A percentile compares a stretch with the other conserved stretches of the same genome.
phyloP scores from a whole-genome alignment of 2,329 filamentous ascomycete species.

The Aspergillus ustus region DNA sequence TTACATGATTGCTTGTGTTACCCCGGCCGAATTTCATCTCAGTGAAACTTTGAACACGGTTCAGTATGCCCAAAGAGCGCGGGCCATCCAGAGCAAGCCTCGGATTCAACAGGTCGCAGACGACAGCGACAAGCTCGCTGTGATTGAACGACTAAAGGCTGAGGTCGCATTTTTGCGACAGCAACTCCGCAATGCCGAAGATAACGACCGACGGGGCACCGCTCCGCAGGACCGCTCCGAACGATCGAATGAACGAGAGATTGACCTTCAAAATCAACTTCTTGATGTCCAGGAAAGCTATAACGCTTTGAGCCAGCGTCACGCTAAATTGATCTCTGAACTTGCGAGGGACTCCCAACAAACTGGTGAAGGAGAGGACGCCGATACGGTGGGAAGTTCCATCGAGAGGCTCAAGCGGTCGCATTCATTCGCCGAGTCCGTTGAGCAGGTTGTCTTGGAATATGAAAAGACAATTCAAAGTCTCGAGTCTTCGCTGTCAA shows the following conservation, averaged over 20 bases:
- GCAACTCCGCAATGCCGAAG: conserved; percentile 85
- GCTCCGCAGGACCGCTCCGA: conserved; percentile 73
- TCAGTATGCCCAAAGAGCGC: conserved; percentile 92
- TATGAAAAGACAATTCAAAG: conserved; percentile 98
- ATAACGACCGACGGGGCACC: conserved; percentile 61
- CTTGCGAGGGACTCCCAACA: conserved; percentile 82
- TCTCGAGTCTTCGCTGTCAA: conserved; percentile 87
- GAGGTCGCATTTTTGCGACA: conserved; percentile 93
- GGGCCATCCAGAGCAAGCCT: conserved; percentile 96
- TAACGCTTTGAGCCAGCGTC: conserved; percentile 83
- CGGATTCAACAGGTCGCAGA: conserved; percentile 89
- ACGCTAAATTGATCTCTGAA: conserved; percentile 93
- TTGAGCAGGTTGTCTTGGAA: conserved; percentile 93
- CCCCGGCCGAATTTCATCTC: conserved; percentile 92
- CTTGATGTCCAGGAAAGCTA: conserved; percentile 95
- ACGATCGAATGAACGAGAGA: conserved; percentile 80
- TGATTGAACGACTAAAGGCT: conserved; percentile 90
- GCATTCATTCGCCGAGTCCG: conserved; percentile 92
- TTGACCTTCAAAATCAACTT: conserved; percentile 90
- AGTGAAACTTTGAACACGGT: conserved; percentile 98
- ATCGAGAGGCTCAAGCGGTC: conserved; percentile 90
- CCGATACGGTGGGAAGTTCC: conserved; percentile 69
- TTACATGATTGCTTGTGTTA: conserved; percentile 99
- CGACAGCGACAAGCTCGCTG: conserved; percentile 88
- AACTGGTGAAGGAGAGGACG: conserved; percentile 44